Base-by-base conservation (phyloP, 208 protist genomes). In the Wallacemonas sp. region DNA sequence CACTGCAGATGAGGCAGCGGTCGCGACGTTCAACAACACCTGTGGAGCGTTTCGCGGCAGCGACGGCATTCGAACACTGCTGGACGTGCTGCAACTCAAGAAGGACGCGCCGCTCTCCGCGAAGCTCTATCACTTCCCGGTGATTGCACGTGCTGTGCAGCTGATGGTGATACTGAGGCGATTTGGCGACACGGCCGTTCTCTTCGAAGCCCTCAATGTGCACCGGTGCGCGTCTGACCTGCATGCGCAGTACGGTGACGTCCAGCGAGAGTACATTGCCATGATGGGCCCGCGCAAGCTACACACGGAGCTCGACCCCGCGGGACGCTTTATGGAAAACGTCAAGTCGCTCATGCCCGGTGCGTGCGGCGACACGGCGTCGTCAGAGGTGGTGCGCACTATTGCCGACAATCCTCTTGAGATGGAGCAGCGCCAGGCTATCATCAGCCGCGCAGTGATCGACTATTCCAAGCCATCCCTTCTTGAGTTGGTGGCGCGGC, bases 241-340 rank as follows among this genome's bases (percentile, higher is more conserved):
- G 10, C 68, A 87, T 16, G 54, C 57, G 23, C 76, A 86, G 52
- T 96, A 93, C 62, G 72, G 72, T 31, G 78, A 87, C 57, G 87
- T 90, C 38, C 90, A 93, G 69, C 80, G 84, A 14, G 86, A 93
- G 67, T 91, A 89, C 72, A 82, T 91, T 46, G 80, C 86, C 16
- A 79, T 89, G 59, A 79, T 92, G 61, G 76, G 79, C 3, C 63
- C 78, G 26, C 84, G 81, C 41, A 85, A 87, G 70, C 72, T 86
- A n/a, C 65, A 72, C 54, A 82, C 75, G 18, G 89, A 95, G 39
- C 71, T 82, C 12, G 81, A 91, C 63, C 82, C 89, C 22, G 81
- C 85, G 25, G 82, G 84, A 4, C 77, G 82, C 29, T 96, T 96
- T 61, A 88, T 93, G 80, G 82, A 93, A 45, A 91, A 96, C 66